Conservation (phyloP, 2,329 filamentous ascomycete genomes). For the Aspergillus novoparasiticus region DNA sequence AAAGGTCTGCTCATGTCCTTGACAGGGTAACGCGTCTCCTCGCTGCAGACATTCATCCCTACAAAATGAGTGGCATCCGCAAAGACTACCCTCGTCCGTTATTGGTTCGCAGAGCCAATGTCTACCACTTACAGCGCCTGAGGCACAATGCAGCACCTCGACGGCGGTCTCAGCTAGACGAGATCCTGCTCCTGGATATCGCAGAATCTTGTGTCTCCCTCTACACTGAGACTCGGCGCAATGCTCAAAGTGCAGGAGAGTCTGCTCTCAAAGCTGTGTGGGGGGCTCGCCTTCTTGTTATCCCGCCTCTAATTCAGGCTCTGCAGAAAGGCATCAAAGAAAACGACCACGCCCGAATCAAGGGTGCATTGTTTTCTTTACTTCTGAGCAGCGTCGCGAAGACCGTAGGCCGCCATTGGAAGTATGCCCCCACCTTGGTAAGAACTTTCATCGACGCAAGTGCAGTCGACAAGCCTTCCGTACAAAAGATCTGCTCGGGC, state of each 20-base stretch:
- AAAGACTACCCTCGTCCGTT: conserved; percentile 92
- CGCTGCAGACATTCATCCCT: conserved; percentile 82
- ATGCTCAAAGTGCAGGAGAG: conserved; percentile 88
- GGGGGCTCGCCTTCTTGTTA: conserved; percentile 83
- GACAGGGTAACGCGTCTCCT: conserved; percentile 85
- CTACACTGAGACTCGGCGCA: conserved; percentile 94
- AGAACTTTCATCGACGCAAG: conserved; percentile 87
- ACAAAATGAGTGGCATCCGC: conserved; percentile 89
- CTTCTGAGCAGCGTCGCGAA: conserved; percentile 86
- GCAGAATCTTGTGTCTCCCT: conserved; percentile 86
- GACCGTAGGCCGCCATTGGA: conserved; percentile 89
- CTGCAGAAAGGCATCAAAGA: conserved; percentile 76
- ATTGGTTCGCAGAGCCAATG: conserved; percentile 88
- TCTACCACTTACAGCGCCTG: conserved; percentile 91
- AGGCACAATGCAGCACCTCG: conserved; percentile 90
- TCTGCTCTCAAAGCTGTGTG: conserved; percentile 90
- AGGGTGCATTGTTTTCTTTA: conserved; percentile 89
- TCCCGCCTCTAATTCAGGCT: conserved; percentile 79
- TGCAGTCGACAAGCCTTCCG: conserved; percentile 88
- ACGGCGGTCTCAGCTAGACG: conserved; percentile 88
- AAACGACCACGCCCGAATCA: conserved; percentile 87
- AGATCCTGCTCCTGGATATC: conserved; percentile 78
- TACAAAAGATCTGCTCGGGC: conserved; percentile 82
- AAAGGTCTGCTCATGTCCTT: conserved; percentile 88
- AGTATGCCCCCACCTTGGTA: conserved; percentile 88